Conservation (phyloP, 306 rosid species). For the Prinsepia uniflora region DNA sequence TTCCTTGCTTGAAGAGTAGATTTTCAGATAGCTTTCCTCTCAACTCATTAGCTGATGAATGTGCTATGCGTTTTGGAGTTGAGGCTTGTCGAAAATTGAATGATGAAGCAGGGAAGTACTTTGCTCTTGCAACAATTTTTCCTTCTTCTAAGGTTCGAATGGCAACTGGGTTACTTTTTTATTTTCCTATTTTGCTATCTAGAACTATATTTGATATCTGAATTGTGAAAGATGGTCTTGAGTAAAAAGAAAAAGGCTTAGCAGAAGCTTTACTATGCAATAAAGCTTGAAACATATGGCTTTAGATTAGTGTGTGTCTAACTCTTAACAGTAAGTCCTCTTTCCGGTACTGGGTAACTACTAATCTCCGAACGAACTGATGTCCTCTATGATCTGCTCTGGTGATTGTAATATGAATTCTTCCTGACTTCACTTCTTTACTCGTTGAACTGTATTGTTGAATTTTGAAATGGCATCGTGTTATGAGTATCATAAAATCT, state of each 20-base stretch:
- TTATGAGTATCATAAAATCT: not conserved
- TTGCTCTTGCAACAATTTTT: conserved; percentile 65
- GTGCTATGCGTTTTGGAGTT: conserved; percentile 40
- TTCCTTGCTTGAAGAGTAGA: conserved; percentile 33
- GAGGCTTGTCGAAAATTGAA: conserved; percentile 19
- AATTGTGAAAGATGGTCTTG: not conserved
- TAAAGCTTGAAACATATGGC: not conserved
- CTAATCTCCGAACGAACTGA: not conserved
- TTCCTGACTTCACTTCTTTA: not conserved
- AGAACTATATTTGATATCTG: conserved; percentile 1
- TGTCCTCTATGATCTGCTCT: not conserved
- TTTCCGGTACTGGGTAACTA: not conserved
- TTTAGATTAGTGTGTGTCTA: not conserved
- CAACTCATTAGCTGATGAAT: conserved; percentile 51
- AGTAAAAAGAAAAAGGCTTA: not conserved
- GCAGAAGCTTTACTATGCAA: conserved; percentile 7
- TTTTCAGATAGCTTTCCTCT: conserved; percentile 55
- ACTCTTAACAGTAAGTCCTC: not conserved
- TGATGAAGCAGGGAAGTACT: conserved; percentile 54
- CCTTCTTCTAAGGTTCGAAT: conserved; percentile 68
- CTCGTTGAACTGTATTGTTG: not conserved
- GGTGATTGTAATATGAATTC: not conserved
- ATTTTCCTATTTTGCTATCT: not conserved
- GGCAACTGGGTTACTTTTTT: conserved; percentile 4
- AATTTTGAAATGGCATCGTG: not conserved